phyloP scores from a whole-genome alignment of 2,329 filamentous ascomycete genomes.

The Tolypocladium pustulatum region DNA sequence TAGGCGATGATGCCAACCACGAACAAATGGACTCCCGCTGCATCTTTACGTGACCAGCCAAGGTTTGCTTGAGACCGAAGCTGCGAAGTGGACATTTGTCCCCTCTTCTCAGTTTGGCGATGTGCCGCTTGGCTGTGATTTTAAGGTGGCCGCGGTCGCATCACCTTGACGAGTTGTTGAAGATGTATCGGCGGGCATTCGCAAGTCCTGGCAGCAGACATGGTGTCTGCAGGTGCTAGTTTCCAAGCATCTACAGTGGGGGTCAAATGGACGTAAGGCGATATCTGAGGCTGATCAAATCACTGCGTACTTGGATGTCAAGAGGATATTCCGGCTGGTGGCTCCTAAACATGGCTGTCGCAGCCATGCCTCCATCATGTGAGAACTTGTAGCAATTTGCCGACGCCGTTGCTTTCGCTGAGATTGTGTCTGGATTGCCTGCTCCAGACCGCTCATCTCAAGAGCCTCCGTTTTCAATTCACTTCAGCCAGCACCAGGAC shows the following conservation, averaged over 20 bases:
- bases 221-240: too few relatives aligned
- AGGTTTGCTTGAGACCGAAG: background rate
- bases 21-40: background rate
- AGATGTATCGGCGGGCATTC: too few relatives aligned
- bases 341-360: background rate
- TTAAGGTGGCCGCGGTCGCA: background rate
- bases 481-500: background rate
- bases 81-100: background rate
- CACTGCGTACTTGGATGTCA: too few relatives aligned
- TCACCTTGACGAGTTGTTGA: too few relatives aligned
- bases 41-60: background rate
- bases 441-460: too few relatives aligned
- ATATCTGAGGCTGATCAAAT: too few relatives aligned
- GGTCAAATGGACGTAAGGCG: too few relatives aligned
- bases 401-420: background rate
- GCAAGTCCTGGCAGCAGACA: too few relatives aligned
- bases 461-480: too few relatives aligned
- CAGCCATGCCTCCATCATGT: background rate
- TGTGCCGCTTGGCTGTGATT: background rate
- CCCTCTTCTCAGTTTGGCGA: background rate
- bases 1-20: background rate
- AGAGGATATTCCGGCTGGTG: too few relatives aligned
- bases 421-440: background rate
- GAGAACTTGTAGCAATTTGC: background rate
- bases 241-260: too few relatives aligned